phyloP scores from a whole-genome alignment of 2,329 filamentous ascomycete species.

The Diaporthe aspalathi region DNA sequence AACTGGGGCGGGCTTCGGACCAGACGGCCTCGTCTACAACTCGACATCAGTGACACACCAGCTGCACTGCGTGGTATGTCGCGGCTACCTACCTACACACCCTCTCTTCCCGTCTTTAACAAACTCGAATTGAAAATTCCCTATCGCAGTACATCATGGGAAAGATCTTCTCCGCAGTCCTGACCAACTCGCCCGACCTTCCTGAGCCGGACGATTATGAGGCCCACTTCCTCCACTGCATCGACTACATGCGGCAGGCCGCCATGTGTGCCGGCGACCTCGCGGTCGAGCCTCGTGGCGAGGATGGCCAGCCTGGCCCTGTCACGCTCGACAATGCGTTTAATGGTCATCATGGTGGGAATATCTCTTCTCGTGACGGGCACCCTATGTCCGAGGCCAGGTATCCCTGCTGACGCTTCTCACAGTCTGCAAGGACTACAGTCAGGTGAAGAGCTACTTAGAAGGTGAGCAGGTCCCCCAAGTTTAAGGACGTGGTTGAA shows the following conservation, averaged over 20 bases:
- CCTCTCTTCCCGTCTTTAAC: not conserved
- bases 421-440: conserved; percentile 44
- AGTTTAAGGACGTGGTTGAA: not conserved
- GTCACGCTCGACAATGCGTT: conserved; percentile 43
- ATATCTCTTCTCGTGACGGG: not conserved
- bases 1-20: conserved; percentile 29
- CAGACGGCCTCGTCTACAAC: conserved; percentile 48
- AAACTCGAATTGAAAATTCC: not conserved
- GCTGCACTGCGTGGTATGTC: conserved; percentile 53
- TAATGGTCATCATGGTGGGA: conserved; percentile 43
- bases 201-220: conserved; percentile 44
- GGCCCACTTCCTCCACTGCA: conserved; percentile 52
- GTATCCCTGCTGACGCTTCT: not conserved
- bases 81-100: too few relatives aligned
- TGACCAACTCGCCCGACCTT: conserved; percentile 40
- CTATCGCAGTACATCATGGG: conserved; percentile 49
- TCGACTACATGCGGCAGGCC: conserved; percentile 45
- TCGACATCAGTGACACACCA: conserved; percentile 56
- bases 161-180: conserved; percentile 46
- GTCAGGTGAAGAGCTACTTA: conserved; percentile 42
- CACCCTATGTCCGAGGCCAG: too few relatives aligned
- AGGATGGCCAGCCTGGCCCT: conserved; percentile 41
- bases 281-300: conserved; percentile 44
- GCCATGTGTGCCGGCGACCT: conserved; percentile 45
- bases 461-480: conserved; percentile 38